Evolutionary conservation across 2,329 filamentous ascomycete species (phyloP), one percentile per base, ranked within the genome.

Genomic region (Colletotrichum horii): DNA sequence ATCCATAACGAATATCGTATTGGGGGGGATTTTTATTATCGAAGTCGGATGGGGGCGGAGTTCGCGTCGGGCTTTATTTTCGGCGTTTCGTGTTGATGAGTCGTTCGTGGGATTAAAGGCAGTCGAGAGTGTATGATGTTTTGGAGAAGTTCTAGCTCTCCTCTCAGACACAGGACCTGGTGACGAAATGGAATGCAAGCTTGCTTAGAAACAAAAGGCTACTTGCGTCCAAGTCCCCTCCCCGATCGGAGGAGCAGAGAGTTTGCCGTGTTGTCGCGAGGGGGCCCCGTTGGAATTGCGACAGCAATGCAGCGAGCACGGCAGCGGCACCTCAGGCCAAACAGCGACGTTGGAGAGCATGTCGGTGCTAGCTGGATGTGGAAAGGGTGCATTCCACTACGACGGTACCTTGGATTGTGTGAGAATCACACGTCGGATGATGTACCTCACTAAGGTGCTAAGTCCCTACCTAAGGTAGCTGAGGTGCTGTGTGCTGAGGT

Each of bases 231-330:
- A 48, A 48, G 38, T 48, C 38, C 38, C 38, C 38, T 24, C 58
- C 38, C 58, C 68, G 65, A 74, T 16, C 38, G 65, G 62, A 64
- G 61, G 56, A 56, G 24, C 36, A 30, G 19, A 66, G 15, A 69
- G 74, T 74, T 74, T 74, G 68, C 2, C n/a, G 22, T 52, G 43
- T 52, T 74, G 74, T 69, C 64, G 70, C 64, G 73, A 73, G 38
- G 69, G 66, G 73, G 48, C 43, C 43, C 26, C 38, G 71, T 58
- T 55, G 62, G 30, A 52, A 75, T 75, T 75, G 73, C 73, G 73
- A 75, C 73, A 75, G 62, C 56, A 22, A 48, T 55, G 72, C 72
- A 75, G 52, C 34, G 24, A 43, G 43, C 30, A 67, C 52, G 56
- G 43, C 43, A 52, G n/a, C 38, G 38, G 71, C 43, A 58, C 55